Base-by-base conservation (phyloP, 2,329 filamentous ascomycete genomes). In the Microdochium trichocladiopsis region DNA sequence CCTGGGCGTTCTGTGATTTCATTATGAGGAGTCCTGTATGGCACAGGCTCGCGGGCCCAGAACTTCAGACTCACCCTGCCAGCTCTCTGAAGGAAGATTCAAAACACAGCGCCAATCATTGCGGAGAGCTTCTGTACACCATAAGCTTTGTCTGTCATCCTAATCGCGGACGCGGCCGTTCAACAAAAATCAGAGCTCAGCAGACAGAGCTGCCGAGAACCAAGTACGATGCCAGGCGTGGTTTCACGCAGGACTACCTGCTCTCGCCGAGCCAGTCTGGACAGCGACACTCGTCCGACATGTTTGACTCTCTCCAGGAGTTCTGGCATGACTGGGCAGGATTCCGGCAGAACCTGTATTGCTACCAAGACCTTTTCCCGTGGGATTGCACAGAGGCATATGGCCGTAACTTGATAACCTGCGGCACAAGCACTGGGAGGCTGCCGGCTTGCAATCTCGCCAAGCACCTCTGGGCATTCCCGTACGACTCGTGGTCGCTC, bases 351-450 rank as follows among this genome's bases (percentile, higher is more conserved):
- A 65, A 63, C 0, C 53, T 73, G 1, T 75, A 75, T 56, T 59
- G 53, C 11, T 68, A 72, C 48, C 71, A 73, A 50, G 64, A 70
- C 50, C 47, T 73, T 16, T 76, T 75, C 48, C 73, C 71, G 0
- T 76, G 72, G 72, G 73, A 76, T 52, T 76, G 73, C 57, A 75
- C 72, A 3, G 71, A 74, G 54, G 73, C 72, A 1, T 74, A 69
- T 50, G 60, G 60, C 5, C 55, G 64, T 23, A 69, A 70, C 47
- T 68, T 68, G 1, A 61, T 61, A 4, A 61, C 55, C 11, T 75
- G 72, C 53, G 67, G 68, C 10, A 14, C 8, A 8, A 14, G 14
- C 14, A 14, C 8, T 33, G 8, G 14, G 8, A 14, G 14, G 8
- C 28, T 8, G 14, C 8, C 28, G 8, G 49, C 60, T 14, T 76